Evolutionary conservation across 2,329 filamentous ascomycete genomes (phyloP).

Genomic region (Penicillium sp.): DNA sequence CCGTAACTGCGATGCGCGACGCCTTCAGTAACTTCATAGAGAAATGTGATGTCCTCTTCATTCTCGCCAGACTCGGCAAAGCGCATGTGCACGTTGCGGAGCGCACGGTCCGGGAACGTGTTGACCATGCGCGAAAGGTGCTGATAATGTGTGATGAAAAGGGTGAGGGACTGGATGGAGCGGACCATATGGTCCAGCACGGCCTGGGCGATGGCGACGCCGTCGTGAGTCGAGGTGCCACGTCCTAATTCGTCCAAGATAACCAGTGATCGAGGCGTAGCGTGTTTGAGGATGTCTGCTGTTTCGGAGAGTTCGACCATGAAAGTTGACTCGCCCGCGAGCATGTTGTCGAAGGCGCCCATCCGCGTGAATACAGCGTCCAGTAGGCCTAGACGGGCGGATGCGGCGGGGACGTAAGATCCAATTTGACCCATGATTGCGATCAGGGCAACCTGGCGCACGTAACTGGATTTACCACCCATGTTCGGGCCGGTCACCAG

Average conservation of each 20-base stretch:
- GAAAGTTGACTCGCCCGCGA: constrained; percentile 90
- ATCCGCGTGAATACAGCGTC: constrained; percentile 94
- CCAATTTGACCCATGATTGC: constrained; percentile 92
- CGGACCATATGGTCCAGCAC: constrained; percentile 80
- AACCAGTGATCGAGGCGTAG: constrained; percentile 75
- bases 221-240: constrained; percentile 91
- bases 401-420: constrained; percentile 79
- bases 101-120: constrained; percentile 57
- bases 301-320: constrained; percentile 98
- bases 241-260: constrained; percentile 92
- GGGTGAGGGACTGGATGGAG: constrained; percentile 67
- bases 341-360: constrained; percentile 93
- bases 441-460: constrained; percentile 85
- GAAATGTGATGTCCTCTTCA: constrained; percentile 77
- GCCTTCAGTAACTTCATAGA: constrained; percentile 87
- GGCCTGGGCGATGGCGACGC: constrained; percentile 88
- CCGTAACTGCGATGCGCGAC: constrained; percentile 93
- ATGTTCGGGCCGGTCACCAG: constrained; percentile 97
- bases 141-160: constrained; percentile 99
- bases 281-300: constrained; percentile 80
- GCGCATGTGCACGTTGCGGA: constrained; percentile 90
- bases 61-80: constrained; percentile 61
- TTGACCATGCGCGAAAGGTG: constrained; percentile 68
- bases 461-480: constrained; percentile 98
- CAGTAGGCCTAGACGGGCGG: constrained; percentile 69